Conservation (phyloP, 495 filamentous ascomycete species). For the Xylaria acuta region DNA sequence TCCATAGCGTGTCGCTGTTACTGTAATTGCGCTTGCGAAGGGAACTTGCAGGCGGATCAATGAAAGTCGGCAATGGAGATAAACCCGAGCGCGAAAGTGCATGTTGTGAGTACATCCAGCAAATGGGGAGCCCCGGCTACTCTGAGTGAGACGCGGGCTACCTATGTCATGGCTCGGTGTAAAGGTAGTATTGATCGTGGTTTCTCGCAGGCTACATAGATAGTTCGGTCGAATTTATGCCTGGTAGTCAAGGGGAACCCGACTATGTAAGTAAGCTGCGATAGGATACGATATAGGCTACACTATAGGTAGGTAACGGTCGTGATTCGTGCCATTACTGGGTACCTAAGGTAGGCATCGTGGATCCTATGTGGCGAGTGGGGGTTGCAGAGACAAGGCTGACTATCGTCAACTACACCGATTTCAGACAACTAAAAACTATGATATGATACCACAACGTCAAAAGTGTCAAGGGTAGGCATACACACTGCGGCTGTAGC, state of each 20-base stretch:
- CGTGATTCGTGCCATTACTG: neutral
- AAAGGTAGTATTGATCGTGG: neutral
- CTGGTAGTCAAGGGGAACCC: neutral
- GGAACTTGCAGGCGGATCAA: neutral
- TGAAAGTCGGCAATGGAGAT: neutral
- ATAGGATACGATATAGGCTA: neutral
- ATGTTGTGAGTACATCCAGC: neutral
- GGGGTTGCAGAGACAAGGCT: slow-evolving; percentile 1
- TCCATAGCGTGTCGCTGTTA: slow-evolving; percentile 49
- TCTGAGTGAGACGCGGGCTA: neutral
- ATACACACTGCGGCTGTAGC: neutral
- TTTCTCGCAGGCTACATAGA: no score
- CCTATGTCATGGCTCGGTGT: neutral
- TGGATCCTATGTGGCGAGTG: neutral
- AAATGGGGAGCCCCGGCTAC: neutral
- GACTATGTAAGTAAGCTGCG: neutral
- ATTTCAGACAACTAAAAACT: neutral
- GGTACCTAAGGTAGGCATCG: neutral
- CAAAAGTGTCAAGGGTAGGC: neutral
- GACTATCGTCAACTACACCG: neutral
- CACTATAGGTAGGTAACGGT: neutral
- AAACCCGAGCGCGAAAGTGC: neutral
- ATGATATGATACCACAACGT: neutral
- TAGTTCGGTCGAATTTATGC: neutral
- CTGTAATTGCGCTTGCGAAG: neutral